phyloP scores from a whole-genome alignment of 75 land plant genomes.

The Cunninghamia lanceolata region DNA sequence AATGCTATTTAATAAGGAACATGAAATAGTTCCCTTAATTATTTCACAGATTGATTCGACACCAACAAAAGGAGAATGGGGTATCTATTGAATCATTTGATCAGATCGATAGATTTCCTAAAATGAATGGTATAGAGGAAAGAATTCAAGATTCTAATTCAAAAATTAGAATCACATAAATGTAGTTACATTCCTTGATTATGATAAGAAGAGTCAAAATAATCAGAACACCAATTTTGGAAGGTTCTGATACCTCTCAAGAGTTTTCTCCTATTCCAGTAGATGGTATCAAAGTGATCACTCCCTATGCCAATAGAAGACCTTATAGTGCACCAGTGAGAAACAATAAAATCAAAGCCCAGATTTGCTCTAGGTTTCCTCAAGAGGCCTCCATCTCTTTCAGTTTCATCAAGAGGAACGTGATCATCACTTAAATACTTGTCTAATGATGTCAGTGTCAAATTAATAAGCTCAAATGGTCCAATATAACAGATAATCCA shows the following conservation, averaged over 20 bases:
- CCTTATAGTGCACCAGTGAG: not conserved
- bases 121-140: not conserved
- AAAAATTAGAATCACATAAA: not conserved
- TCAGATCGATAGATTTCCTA: not conserved
- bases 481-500: too few species aligned
- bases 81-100: not conserved
- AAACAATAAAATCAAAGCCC: slow-evolving; percentile 14
- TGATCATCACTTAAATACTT: not conserved
- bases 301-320: not conserved
- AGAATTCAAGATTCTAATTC: not conserved
- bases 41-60: not conserved
- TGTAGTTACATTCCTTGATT: not conserved
- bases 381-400: slow-evolving; percentile 10
- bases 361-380: slow-evolving; percentile 39
- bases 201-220: not conserved
- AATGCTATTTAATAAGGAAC: not conserved
- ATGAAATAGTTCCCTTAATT: not conserved
- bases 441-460: not conserved
- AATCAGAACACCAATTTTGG: not conserved
- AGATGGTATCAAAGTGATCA: not conserved
- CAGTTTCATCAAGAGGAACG: not conserved
- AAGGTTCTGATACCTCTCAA: not conserved
- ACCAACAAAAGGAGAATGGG: not conserved
- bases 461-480: not conserved
- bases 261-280: not conserved